These are phyloP conservation scores for Podaxis pistillaris DNA, from an alignment of 768 basidiomycete species.

Conservation along the genomic window DNA sequence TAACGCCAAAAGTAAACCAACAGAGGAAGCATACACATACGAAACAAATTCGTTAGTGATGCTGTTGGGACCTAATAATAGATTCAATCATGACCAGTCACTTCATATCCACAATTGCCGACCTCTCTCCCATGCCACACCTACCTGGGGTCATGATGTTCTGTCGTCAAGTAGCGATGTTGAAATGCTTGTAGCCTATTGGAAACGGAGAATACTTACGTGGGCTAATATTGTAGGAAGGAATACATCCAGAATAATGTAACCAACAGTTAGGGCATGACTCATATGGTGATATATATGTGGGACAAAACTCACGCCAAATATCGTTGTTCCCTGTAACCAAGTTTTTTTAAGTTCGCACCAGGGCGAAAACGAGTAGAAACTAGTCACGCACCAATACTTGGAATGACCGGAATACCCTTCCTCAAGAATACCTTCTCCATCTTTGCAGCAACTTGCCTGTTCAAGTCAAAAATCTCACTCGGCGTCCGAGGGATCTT, in stretches of 20 bases:
- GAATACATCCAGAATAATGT: background rate
- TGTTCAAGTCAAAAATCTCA: slow-evolving; percentile 80
- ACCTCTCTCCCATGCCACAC: slow-evolving; percentile 7
- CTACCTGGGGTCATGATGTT: slow-evolving; percentile 67
- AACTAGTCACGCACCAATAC: slow-evolving; percentile 49
- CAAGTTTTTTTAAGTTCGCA: slow-evolving; percentile 4
- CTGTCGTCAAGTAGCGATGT: slow-evolving; percentile 30
- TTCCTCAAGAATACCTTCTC: slow-evolving; percentile 62
- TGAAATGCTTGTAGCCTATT: slow-evolving; percentile 7
- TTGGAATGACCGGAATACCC: slow-evolving; percentile 79
- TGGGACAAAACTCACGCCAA: slow-evolving; percentile 59
- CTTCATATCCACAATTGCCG: background rate
- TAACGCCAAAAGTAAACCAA: slow-evolving; percentile 8
- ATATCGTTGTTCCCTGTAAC: slow-evolving; percentile 84
- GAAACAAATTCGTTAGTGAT: slow-evolving; percentile 67
- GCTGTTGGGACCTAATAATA: slow-evolving; percentile 56
- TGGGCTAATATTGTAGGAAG: slow-evolving; percentile 11
- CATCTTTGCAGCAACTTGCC: slow-evolving; percentile 68
- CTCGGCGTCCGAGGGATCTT: slow-evolving; percentile 73
- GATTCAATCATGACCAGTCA: slow-evolving; percentile 2
- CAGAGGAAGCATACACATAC: slow-evolving; percentile 38
- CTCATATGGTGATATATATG: slow-evolving; percentile 5
- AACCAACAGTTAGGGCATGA: slow-evolving; percentile 19
- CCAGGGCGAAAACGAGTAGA: background rate
- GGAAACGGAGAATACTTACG: slow-evolving; percentile 7